These are phyloP conservation scores for Phyllosticta capitalensis DNA, from an alignment of 2,329 filamentous ascomycete species.

Conservation along the genomic window DNA sequence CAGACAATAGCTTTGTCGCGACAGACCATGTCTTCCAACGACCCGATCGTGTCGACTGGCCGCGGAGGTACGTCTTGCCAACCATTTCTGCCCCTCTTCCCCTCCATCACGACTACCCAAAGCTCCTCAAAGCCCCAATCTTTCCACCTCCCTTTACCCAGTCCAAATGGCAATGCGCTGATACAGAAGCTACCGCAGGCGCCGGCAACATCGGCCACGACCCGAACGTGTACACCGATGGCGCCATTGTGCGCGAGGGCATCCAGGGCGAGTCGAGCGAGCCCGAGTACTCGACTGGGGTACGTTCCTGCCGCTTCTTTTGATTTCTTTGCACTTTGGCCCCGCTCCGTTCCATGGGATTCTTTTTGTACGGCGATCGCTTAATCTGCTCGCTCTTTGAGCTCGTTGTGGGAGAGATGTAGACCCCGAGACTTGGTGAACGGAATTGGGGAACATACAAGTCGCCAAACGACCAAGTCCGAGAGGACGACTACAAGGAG, in stretches of 20 bases:
- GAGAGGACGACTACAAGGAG: too few relatives aligned
- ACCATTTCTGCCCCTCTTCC: background rate
- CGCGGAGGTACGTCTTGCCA: constrained; percentile 36
- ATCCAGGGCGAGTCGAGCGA: constrained; percentile 17
- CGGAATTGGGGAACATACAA: too few relatives aligned
- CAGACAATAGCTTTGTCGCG: background rate
- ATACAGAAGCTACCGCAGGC: constrained; percentile 24
- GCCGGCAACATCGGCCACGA: constrained; percentile 45
- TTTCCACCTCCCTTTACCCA: background rate
- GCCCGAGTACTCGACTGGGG: constrained; percentile 20
- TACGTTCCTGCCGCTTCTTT: background rate
- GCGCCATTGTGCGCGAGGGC: constrained; percentile 28
- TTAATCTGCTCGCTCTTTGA: too few relatives aligned
- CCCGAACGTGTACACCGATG: constrained; percentile 27
- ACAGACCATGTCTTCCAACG: constrained; percentile 2
- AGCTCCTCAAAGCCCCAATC: background rate
- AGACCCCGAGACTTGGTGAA: too few relatives aligned
- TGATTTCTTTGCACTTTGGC: background rate
- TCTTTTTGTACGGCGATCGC: too few relatives aligned
- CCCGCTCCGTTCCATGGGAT: background rate
- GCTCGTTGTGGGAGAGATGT: too few relatives aligned
- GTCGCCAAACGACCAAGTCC: too few relatives aligned
- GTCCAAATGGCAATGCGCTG: background rate
- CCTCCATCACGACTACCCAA: background rate
- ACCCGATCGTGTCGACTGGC: constrained; percentile 39